These are phyloP conservation scores for Lasiodiplodia sp. DNA, from an alignment of 2,329 filamentous ascomycete genomes.

Conservation along the genomic window DNA sequence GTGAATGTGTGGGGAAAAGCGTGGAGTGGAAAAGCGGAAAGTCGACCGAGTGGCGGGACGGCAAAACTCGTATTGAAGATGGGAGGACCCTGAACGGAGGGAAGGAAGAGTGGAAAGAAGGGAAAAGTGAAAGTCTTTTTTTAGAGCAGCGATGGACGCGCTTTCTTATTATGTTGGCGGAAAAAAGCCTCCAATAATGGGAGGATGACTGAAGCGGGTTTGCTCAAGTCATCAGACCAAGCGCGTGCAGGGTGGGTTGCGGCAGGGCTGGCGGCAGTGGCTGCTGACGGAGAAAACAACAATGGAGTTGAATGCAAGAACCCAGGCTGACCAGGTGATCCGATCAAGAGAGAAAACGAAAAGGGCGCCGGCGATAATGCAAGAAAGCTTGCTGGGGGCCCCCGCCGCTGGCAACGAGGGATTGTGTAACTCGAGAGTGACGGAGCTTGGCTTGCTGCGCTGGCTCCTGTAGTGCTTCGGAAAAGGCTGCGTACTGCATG, in stretches of 20 bases:
- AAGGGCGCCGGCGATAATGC: slow-evolving; percentile 1
- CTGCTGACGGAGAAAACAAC: slow-evolving; percentile 8
- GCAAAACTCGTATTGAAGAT: too few relatives aligned
- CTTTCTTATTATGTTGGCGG: background rate
- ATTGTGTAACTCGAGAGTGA: slow-evolving; percentile 6
- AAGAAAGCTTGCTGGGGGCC: background rate
- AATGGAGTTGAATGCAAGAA: too few relatives aligned
- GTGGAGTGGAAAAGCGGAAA: background rate
- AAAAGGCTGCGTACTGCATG: background rate
- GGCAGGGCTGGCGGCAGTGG: slow-evolving; percentile 10
- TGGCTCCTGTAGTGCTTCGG: slow-evolving; percentile 18
- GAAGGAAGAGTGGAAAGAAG: background rate
- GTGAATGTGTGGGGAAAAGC: slow-evolving; percentile 2
- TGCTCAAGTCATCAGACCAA: slow-evolving; percentile 12
- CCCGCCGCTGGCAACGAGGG: slow-evolving; percentile 9
- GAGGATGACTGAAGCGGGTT: background rate
- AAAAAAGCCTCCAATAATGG: background rate
- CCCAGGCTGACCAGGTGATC: background rate
- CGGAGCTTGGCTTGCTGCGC: slow-evolving; percentile 13
- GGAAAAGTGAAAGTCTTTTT: slow-evolving; percentile 4
- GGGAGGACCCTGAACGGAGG: background rate
- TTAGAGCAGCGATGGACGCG: background rate
- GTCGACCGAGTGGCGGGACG: too few relatives aligned
- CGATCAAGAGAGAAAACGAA: background rate
- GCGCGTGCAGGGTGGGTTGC: slow-evolving; percentile 8